A percentile compares a stretch with the other conserved stretches of the same genome.
These are phyloP conservation scores for Ophiostoma sp. DNA, from an alignment of 2,329 filamentous ascomycete species.

Conservation along the genomic window DNA sequence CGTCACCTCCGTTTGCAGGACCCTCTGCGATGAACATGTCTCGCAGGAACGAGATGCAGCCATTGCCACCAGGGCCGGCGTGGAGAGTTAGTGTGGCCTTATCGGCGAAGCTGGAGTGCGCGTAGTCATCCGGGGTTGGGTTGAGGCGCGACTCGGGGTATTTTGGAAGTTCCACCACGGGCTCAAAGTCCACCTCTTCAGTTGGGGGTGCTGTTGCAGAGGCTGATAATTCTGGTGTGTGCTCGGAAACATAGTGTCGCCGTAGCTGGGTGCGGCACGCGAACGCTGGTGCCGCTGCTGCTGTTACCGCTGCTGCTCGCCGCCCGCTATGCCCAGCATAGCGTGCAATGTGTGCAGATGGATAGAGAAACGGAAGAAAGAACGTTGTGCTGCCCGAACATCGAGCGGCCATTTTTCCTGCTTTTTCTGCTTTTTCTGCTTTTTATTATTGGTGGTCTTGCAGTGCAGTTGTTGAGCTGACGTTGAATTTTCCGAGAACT, in stretches of 20 bases:
- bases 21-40: conserved; percentile 87
- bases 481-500: conserved; percentile 15
- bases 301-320: conserved; percentile 2
- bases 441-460: not conserved
- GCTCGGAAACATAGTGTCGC: conserved; percentile 17
- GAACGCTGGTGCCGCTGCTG: not conserved
- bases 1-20: conserved; percentile 90
- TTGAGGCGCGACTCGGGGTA: conserved; percentile 58
- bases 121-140: conserved; percentile 78
- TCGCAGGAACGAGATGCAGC: conserved; percentile 88
- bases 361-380: conserved; percentile 48
- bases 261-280: not conserved
- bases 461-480: not conserved
- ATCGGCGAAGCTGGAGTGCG: conserved; percentile 77
- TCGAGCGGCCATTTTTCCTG: conserved; percentile 38
- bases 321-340: conserved; percentile 12
- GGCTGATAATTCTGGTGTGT: not conserved
- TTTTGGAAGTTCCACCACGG: conserved; percentile 28
- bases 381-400: conserved; percentile 36
- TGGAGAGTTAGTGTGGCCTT: conserved; percentile 71
- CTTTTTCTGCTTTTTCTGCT: not conserved
- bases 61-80: conserved; percentile 78
- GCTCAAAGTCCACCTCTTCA: not conserved
- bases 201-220: not conserved
- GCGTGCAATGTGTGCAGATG: conserved; percentile 30